These are phyloP conservation scores for Torulaspora microellipsoides DNA, from an alignment of 805 yeast genomes.

Conservation along the genomic window DNA sequence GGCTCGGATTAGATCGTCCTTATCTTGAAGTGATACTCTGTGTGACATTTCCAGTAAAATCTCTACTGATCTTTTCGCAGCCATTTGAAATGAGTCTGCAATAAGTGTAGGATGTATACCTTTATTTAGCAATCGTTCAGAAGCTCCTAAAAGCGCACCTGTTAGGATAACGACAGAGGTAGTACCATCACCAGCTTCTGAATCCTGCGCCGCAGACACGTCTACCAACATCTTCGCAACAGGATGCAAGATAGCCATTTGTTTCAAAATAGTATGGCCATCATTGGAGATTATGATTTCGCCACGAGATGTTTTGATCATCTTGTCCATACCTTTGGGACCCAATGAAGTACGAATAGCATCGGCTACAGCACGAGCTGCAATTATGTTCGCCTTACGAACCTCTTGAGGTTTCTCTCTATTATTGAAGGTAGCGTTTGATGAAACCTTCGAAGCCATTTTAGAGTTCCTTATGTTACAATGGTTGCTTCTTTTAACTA, in stretches of 20 bases:
- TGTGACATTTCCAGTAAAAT: slow-evolving; percentile 80
- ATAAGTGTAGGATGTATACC: slow-evolving; percentile 95
- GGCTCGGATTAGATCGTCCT: slow-evolving; percentile 81
- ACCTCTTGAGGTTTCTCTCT: slow-evolving; percentile 95
- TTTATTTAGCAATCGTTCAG: slow-evolving; percentile 80
- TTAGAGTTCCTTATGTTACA: not conserved
- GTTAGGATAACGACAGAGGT: slow-evolving; percentile 95
- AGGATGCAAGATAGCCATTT: slow-evolving; percentile 98
- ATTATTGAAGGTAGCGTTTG: slow-evolving; percentile 86
- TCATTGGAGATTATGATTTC: slow-evolving; percentile 94
- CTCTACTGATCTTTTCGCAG: slow-evolving; percentile 78
- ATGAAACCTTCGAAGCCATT: slow-evolving; percentile 39
- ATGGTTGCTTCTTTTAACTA: no score
- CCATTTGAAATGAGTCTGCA: slow-evolving; percentile 88
- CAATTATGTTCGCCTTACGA: slow-evolving; percentile 79
- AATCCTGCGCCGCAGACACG: slow-evolving; percentile 95
- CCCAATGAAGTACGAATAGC: slow-evolving; percentile 94
- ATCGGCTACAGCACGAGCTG: slow-evolving; percentile 93
- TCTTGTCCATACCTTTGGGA: slow-evolving; percentile 99
- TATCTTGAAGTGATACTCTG: slow-evolving; percentile 71
- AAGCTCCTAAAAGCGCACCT: slow-evolving; percentile 92
- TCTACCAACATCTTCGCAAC: slow-evolving; percentile 99
- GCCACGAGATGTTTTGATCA: slow-evolving; percentile 91
- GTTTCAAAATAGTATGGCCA: slow-evolving; percentile 94
- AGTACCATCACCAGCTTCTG: slow-evolving; percentile 99